A percentile compares a stretch with the other conserved stretches of the same genome.
Conservation (phyloP, 1,284 basidiomycete genomes). For the Ceratobasidium sp. region DNA sequence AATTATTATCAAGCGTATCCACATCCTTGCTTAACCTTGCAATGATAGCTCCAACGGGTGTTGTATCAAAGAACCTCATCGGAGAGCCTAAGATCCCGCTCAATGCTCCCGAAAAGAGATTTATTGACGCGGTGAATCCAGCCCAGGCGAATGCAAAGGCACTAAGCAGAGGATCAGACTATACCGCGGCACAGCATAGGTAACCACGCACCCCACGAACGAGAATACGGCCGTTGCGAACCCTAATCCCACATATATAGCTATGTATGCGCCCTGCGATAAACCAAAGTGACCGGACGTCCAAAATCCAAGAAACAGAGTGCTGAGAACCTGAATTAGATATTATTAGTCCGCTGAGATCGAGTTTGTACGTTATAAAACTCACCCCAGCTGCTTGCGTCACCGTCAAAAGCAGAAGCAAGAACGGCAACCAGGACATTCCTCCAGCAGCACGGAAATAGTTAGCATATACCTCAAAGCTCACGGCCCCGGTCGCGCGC, state of each 20-base stretch:
- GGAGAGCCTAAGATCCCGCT: slow-evolving; percentile 69
- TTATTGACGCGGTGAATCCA: slow-evolving; percentile 64
- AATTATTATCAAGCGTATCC: slow-evolving; percentile 53
- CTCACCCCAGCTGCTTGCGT: slow-evolving; percentile 48
- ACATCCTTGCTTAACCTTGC: slow-evolving; percentile 66
- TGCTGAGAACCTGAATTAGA: slow-evolving; percentile 49
- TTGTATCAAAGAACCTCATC: slow-evolving; percentile 82
- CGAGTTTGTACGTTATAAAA: neutral
- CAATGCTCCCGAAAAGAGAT: slow-evolving; percentile 66
- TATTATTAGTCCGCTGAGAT: neutral
- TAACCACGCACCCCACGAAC: slow-evolving; percentile 58
- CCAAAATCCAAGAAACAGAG: slow-evolving; percentile 55
- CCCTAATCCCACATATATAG: slow-evolving; percentile 70
- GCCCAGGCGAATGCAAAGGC: slow-evolving; percentile 57
- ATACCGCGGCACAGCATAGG: neutral
- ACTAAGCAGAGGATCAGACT: slow-evolving; percentile 10
- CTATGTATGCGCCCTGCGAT: slow-evolving; percentile 68
- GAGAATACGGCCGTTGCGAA: slow-evolving; percentile 62
- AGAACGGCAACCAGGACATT: slow-evolving; percentile 52
- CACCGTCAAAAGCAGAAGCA: slow-evolving; percentile 50
- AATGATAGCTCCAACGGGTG: slow-evolving; percentile 72
- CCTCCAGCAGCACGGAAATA: slow-evolving; percentile 64
- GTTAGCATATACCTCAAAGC: slow-evolving; percentile 59
- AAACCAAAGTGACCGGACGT: slow-evolving; percentile 56
- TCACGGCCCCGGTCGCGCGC: slow-evolving; percentile 61